Evolutionary conservation across 352 stramenopile species (phyloP), one percentile per base, ranked within the genome.

Genomic region (Pythium volutum): DNA sequence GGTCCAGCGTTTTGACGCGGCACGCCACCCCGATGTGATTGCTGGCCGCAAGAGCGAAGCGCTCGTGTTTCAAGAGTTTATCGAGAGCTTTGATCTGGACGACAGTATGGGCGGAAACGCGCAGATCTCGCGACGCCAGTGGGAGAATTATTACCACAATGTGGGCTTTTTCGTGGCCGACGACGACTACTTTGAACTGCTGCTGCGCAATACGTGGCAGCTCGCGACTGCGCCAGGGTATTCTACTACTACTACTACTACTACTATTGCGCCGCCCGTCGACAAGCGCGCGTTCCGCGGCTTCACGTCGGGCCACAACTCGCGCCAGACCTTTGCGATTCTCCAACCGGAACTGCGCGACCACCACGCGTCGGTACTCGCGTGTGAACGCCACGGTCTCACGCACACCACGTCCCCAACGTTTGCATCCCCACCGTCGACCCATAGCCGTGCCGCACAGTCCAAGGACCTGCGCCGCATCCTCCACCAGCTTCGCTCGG

Each of bases 161-260:
- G 75, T 97, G 5, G 89, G 81, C 55, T 91, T 91, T 41, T 87
- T 87, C 45, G 84, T 97, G 47, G 67, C 73, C 8, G 79, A 92
- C 73, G 90, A 97, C 69, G 86, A 97, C 36, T 91, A 97, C 53
- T 97, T 97, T 56, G 85, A 96, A 62, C 73, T 94, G 27, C 85
- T 97, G 62, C 70, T 97, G 34, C 82, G 87, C 59, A 97, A 97
- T 60, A 87, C 86, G 12, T 97, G 90, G 79, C 77, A 83, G 43
- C 72, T 89, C 47, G 7, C 49, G 11, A 7, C 18, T 1, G 16
- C 59, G 15, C 60, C 53, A 7, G 18, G 16, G 33, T 22, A 8
- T 26, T 5, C 14, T 20, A 55, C 22, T 36, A 18, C 15, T n/a
- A 26, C 3, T 15, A 20, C 16, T 42, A 43, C 10, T 53, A 2